Conservation (phyloP, 23 red algal species). For the Chondrus crispus region DNA sequence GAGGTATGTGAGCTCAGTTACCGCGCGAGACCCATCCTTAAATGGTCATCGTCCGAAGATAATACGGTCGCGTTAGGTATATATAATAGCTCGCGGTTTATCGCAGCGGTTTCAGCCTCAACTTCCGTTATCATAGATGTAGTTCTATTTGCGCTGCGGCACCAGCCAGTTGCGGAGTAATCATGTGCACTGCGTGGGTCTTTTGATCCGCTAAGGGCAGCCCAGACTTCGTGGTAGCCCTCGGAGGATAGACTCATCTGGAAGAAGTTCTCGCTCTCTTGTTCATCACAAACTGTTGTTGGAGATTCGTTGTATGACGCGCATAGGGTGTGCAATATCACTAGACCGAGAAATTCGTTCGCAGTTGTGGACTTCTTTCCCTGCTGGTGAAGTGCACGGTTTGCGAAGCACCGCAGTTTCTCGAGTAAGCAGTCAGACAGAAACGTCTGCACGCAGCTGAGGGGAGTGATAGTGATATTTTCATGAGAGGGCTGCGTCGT, state of each 20-base stretch:
- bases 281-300: background rate
- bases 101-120: background rate
- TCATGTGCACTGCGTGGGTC: background rate
- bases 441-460: background rate
- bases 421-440: background rate
- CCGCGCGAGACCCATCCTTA: background rate
- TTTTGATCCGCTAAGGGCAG: background rate
- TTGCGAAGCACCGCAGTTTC: background rate
- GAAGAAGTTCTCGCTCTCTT: background rate
- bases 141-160: background rate
- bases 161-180: background rate
- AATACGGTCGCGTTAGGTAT: background rate
- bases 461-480: background rate
- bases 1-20: background rate
- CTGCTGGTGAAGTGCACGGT: background rate
- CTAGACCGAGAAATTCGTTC: background rate
- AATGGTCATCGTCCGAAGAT: background rate
- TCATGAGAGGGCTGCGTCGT: background rate
- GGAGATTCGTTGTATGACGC: background rate
- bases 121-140: background rate
- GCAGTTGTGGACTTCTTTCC: background rate
- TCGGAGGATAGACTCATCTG: background rate
- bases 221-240: background rate
- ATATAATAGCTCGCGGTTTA: background rate
- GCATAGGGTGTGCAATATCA: background rate